Conservation (phyloP, 257 asterid species). For the Solanum corneliomulleri region DNA sequence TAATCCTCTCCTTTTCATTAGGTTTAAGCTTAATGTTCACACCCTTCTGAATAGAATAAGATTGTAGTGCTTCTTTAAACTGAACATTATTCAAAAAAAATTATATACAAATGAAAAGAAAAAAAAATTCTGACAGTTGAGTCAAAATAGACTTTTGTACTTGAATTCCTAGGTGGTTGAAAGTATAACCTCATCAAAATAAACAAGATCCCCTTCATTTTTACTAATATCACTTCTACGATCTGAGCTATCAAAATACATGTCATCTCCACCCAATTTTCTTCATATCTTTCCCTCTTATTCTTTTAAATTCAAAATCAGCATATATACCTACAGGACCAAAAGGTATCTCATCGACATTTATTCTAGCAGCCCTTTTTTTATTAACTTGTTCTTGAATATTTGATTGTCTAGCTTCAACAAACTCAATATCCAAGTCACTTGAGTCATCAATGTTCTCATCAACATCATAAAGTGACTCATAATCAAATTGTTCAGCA, state of each 20-base stretch:
- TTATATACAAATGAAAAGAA: not conserved
- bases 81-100: not conserved
- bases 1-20: not conserved
- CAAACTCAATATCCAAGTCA: not conserved
- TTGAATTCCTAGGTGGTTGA: not conserved
- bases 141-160: not conserved
- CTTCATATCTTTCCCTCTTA: not conserved
- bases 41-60: not conserved
- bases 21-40: not conserved
- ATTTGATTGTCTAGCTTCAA: not conserved
- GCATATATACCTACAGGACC: not conserved
- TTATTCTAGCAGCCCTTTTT: not conserved
- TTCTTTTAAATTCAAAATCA: not conserved
- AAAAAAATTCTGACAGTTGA: fast-evolving
- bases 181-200: too few relatives aligned
- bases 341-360: not conserved
- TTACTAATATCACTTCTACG: not conserved
- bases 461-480: not conserved
- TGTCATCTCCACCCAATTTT: not conserved
- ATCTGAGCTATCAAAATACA: not conserved
- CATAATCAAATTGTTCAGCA: not conserved
- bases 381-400: not conserved
- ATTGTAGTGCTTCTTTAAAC: not conserved
- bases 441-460: not conserved
- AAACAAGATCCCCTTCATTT: not conserved